Evolutionary conservation across 768 basidiomycete species (phyloP).

Genomic region (Trametes gibbosa): DNA sequence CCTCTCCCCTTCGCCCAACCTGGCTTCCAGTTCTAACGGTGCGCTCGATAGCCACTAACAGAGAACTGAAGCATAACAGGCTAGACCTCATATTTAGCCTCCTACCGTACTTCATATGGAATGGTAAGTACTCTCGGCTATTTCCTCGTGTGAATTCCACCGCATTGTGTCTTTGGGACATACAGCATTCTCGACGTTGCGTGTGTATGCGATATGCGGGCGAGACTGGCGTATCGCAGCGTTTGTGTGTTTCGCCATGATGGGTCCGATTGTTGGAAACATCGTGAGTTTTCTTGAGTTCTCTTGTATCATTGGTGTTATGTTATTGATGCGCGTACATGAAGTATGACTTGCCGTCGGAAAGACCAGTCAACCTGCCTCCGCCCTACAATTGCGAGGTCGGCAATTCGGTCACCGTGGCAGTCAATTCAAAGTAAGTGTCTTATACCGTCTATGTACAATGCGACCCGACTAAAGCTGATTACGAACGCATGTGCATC

Average conservation of each 20-base stretch:
- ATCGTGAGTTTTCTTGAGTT: neutral
- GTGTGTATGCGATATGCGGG: conserved; percentile 8
- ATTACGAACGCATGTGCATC: neutral
- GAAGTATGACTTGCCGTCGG: neutral
- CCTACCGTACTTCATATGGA: conserved; percentile 3
- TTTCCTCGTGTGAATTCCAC: too few relatives aligned
- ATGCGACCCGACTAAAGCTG: neutral
- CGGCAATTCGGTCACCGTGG: neutral
- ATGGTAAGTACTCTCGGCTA: neutral
- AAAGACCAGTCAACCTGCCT: neutral
- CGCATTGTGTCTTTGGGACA: neutral
- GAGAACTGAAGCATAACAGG: too few relatives aligned
- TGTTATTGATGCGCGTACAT: too few relatives aligned
- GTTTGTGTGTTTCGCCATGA: conserved; percentile 1
- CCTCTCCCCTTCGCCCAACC: too few relatives aligned
- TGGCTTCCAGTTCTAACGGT: too few relatives aligned
- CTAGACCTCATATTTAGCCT: conserved; percentile 1
- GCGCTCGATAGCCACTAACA: too few relatives aligned
- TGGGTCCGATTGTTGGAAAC: conserved; percentile 1
- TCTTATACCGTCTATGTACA: neutral
- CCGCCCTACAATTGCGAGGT: neutral
- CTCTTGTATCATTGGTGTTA: too few relatives aligned
- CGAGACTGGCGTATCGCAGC: neutral
- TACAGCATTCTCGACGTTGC: conserved; percentile 14
- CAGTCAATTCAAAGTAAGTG: neutral